phyloP scores from a whole-genome alignment of 2,329 filamentous ascomycete species.

The Alternaria angustiovoidea region DNA sequence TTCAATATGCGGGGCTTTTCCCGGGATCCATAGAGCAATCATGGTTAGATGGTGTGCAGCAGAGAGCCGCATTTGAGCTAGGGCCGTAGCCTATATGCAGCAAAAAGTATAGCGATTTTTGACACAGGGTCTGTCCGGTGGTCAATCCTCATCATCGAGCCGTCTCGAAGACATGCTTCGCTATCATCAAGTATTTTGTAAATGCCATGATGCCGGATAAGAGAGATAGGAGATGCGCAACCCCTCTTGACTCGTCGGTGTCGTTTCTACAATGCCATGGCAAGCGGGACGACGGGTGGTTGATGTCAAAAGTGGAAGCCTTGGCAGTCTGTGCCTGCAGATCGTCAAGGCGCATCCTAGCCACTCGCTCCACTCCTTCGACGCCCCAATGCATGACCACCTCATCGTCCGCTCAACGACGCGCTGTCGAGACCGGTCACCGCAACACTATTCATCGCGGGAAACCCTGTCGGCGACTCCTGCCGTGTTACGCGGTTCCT shows the following conservation, averaged over 20 bases:
- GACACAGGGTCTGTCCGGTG: background rate
- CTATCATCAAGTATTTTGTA: background rate
- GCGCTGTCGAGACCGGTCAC: constrained; percentile 16
- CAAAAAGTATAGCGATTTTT: constrained; percentile 17
- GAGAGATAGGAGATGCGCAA: background rate
- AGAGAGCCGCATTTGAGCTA: constrained; percentile 21
- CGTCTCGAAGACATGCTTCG: background rate
- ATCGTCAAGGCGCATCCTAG: constrained; percentile 21
- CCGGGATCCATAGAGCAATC: constrained; percentile 10
- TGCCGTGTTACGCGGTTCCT: constrained; percentile 12
- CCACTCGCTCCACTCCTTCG: constrained; percentile 28
- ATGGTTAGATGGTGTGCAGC: constrained; percentile 3
- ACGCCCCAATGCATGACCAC: constrained; percentile 32
- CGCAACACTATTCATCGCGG: constrained; percentile 3
- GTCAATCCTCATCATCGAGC: background rate
- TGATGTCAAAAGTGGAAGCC: constrained; percentile 18
- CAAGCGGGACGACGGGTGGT: constrained; percentile 21
- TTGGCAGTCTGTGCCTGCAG: constrained; percentile 36
- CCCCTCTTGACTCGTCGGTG: background rate
- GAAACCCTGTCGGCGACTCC: constrained; percentile 2
- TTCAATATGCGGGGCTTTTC: constrained; percentile 18
- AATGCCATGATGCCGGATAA: background rate
- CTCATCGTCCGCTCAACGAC: constrained; percentile 30
- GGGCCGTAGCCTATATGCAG: constrained; percentile 27
- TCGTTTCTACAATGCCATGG: constrained; percentile 1